Evolutionary conservation across 345 rosid species (phyloP), one percentile per base, ranked within the genome.

Genomic region (Eucalyptus cloeziana): DNA sequence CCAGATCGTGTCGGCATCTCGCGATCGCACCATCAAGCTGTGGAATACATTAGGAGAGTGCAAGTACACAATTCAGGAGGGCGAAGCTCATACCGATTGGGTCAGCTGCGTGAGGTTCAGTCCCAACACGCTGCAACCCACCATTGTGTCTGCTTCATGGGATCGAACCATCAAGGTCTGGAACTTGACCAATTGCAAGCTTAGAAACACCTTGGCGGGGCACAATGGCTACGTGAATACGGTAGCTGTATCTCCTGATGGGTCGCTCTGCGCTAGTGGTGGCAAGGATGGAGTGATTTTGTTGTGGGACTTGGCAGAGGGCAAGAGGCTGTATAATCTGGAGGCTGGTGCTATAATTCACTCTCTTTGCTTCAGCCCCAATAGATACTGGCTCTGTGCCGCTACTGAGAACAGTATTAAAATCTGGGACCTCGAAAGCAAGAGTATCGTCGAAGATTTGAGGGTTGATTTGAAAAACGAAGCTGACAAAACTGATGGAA

Each of bases 391-490:
- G 99, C 94, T 98, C 2, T 98, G 99, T 85, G 99, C 99, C 13
- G 99, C 99, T 0, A 98, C 99, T 3, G 99, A 97, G 90, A 90
- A 93, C 40, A 97, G 99, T 71, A 97, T 98, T 80, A 98, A 97
- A 97, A 96, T 98, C 90, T 97, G 99, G 99, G 99, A 98, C 94
- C 93, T 98, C 4, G 99, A 98, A 93, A 98, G 99, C 91, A 98
- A 98, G 95, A 94, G 94, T 91, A 91, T 98, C 91, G 99, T 97
- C 4, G 99, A 97, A 92, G 99, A 97, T 79, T 94, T 97, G 96
- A 98, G 94, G 96, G 99, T 98, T 49, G 99, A 98, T 89, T 96
- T 98, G 87, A 98, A 96, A 93, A 94, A 97, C 1, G 99, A 98
- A 93, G 99, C 99, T 7, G 99, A 97, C 94, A 95, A 93, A 87